These are phyloP conservation scores for Alternaria triticina DNA, from an alignment of 2,329 filamentous ascomycete genomes.

Conservation along the genomic window DNA sequence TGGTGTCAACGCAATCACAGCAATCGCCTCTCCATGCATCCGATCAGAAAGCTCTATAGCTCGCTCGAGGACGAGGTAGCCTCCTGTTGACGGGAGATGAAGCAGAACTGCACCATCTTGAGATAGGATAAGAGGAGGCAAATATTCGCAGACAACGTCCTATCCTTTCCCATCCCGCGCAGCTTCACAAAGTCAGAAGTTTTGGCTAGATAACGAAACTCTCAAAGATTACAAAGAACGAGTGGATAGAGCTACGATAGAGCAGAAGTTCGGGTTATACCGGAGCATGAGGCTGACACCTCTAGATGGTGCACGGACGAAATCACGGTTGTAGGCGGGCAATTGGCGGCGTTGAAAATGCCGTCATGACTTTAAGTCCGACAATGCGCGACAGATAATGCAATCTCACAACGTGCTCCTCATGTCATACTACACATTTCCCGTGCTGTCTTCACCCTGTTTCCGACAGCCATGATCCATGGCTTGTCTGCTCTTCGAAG, in stretches of 20 bases:
- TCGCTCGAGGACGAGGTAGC: neutral
- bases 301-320: slow-evolving; percentile 6
- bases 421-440: slow-evolving; percentile 39
- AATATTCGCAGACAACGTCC: neutral
- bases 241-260: neutral
- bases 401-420: slow-evolving; percentile 2
- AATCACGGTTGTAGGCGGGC: neutral
- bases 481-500: slow-evolving; percentile 44
- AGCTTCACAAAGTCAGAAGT: neutral
- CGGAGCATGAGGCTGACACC: neutral
- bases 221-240: neutral
- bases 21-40: neutral
- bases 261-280: neutral
- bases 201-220: neutral
- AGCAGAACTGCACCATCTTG: neutral
- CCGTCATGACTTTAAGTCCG: slow-evolving; percentile 32
- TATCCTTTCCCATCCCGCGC: neutral
- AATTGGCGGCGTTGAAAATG: slow-evolving; percentile 21
- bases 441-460: slow-evolving; percentile 3
- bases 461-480: slow-evolving; percentile 46
- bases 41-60: neutral
- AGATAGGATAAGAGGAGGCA: neutral
- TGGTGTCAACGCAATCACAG: neutral
- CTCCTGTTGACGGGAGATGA: neutral
- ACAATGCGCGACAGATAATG: slow-evolving; percentile 18